Evolutionary conservation across 2,329 filamentous ascomycete species (phyloP), one percentile per base, ranked within the genome.

Genomic region (Erysiphe pulchra): DNA sequence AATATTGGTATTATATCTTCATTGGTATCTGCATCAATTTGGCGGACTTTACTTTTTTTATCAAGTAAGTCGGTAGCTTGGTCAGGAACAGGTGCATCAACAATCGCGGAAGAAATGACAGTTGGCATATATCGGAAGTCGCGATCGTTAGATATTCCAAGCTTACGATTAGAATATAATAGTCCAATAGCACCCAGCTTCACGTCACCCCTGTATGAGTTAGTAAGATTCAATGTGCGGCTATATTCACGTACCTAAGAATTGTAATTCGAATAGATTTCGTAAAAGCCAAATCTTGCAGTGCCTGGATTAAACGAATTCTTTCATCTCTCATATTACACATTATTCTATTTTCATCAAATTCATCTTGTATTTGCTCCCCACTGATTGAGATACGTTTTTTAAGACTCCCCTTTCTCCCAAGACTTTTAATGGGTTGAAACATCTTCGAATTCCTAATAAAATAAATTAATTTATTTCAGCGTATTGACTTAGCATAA

Each of bases 121-220:
- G 98, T 98, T 4, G 85, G 82, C 80, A 98, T 98, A 59, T 98
- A 98, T 50, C 90, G 73, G 56, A 90, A 86, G 59, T 98, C 90
- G 52, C 76, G 77, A 62, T 95, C 83, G 60, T 94, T 95, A 2
- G 81, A 66, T 31, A 93, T 65, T 6, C 68, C 66, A 18, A 87
- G 67, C 60, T 84, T 90, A 13, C 84, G 77, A 57, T 92, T 92
- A 10, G 83, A 90, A 63, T 87, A 94, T 62, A 98, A 95, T 53
- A 93, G 86, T 2, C 90, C 90, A 36, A 94, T 73, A 9, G 85
- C 90, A 12, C 80, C 86, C 24, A 98, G 69, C 60, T 95, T 86
- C 17, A 95, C 90, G 56, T 95, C 90, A 33, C 92, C 90, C 55
- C 86, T 79, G 36, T 33, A 13, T 11, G 24, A n/a, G 38, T 59